These are phyloP conservation scores for Globisporangium megalacanthum DNA, from an alignment of 352 stramenopile genomes.

Conservation along the genomic window DNA sequence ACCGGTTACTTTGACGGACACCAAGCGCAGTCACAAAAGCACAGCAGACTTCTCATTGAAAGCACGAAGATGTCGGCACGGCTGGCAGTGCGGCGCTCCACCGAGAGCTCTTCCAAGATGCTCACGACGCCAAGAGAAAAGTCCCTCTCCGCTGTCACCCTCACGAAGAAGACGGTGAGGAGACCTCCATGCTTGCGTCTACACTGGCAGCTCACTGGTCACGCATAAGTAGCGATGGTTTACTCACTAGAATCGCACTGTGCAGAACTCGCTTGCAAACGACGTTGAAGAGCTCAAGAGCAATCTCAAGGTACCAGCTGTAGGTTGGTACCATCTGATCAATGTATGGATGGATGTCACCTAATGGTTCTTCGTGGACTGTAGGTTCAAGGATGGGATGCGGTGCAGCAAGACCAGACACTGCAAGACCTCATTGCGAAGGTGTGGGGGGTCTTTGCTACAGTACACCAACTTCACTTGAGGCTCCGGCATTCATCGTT, in stretches of 20 bases:
- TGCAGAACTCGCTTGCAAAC: slow-evolving; percentile 37
- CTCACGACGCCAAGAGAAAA: slow-evolving; percentile 39
- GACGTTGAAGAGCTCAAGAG: slow-evolving; percentile 56
- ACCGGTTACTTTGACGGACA: too few relatives aligned
- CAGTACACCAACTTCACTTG: not conserved
- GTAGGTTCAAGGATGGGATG: slow-evolving; percentile 37
- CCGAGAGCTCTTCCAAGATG: slow-evolving; percentile 36
- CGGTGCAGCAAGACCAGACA: slow-evolving; percentile 41
- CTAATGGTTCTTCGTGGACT: slow-evolving; percentile 2
- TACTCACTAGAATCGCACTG: not conserved
- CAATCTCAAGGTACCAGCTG: slow-evolving; percentile 33
- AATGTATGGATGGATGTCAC: too few relatives aligned
- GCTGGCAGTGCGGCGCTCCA: slow-evolving; percentile 24
- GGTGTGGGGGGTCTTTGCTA: not conserved
- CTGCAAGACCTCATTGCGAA: slow-evolving; percentile 37
- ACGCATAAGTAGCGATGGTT: too few relatives aligned
- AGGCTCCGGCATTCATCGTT: too few relatives aligned
- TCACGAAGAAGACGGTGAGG: slow-evolving; percentile 56
- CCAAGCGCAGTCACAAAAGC: too few relatives aligned
- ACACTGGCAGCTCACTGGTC: too few relatives aligned
- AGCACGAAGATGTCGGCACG: slow-evolving; percentile 2
- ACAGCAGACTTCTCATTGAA: too few relatives aligned
- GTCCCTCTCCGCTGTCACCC: slow-evolving; percentile 42
- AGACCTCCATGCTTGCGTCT: not conserved
- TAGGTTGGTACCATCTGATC: too few relatives aligned